Conservation (phyloP, 202 grass and related monocot genomes). For the Setaria italica region DNA sequence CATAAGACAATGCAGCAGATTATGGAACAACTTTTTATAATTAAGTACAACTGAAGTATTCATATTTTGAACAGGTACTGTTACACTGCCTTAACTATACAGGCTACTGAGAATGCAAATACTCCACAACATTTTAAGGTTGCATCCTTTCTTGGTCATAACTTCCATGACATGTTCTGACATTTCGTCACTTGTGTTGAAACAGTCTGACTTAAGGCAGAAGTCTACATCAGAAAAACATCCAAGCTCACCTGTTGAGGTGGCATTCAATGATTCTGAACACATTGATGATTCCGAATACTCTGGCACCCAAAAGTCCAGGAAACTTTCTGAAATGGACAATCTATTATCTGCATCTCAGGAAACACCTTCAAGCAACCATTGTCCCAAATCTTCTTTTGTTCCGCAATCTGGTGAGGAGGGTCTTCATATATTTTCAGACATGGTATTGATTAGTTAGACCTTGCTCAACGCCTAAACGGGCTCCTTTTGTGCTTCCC, state of each 20-base stretch:
- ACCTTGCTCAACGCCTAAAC: not conserved
- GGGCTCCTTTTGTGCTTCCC: constrained; percentile 5
- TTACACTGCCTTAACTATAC: no score
- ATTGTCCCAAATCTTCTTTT: constrained; percentile 6
- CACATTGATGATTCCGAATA: not conserved
- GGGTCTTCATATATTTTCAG: constrained; percentile 28
- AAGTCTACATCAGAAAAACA: constrained; percentile 31
- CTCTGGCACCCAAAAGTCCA: no score
- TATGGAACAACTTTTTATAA: no score
- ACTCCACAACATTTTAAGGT: no score
- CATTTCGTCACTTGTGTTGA: constrained; percentile 22
- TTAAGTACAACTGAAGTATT: no score
- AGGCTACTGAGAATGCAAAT: no score
- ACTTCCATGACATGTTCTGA: not conserved
- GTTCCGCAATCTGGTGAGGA: not conserved
- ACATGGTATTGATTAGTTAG: constrained; percentile 24
- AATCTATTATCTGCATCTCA: constrained; percentile 20
- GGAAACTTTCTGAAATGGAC: not conserved
- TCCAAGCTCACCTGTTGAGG: constrained; percentile 31
- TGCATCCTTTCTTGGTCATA: no score
- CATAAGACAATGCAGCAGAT: no score
- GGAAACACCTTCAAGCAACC: constrained; percentile 13
- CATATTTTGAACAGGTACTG: no score
- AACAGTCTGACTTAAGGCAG: not conserved
- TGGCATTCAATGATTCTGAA: constrained; percentile 25